Conservation (phyloP, 441 rosid genomes). For the Breynia disticha region DNA sequence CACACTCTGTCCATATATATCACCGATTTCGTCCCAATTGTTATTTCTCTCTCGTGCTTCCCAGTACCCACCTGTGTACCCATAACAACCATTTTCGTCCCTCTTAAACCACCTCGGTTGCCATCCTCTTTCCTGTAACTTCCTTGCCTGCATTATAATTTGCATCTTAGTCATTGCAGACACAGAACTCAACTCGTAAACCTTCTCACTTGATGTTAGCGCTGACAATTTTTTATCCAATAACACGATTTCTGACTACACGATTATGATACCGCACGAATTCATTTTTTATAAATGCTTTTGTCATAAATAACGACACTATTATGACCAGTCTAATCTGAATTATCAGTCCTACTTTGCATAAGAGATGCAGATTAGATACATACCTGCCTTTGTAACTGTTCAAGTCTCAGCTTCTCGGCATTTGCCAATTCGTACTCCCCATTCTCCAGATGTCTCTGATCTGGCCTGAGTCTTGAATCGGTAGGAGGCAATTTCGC, state of each 20-base stretch:
- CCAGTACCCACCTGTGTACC: slow-evolving; percentile 78
- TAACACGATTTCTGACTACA: no score
- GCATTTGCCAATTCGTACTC: slow-evolving; percentile 89
- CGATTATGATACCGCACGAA: no score
- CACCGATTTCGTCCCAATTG: slow-evolving; percentile 50
- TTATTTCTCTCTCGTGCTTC: slow-evolving; percentile 63
- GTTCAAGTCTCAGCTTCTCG: slow-evolving; percentile 90
- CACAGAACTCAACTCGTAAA: no score
- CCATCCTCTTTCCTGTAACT: slow-evolving; percentile 95
- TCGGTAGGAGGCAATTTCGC: slow-evolving; percentile 86
- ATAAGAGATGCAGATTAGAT: background rate
- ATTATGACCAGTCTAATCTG: no score
- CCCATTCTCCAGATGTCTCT: slow-evolving; percentile 84
- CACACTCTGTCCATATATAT: slow-evolving; percentile 57
- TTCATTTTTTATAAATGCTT: no score
- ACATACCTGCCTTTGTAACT: slow-evolving; percentile 88
- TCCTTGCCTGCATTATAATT: slow-evolving; percentile 58
- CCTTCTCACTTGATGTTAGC: no score
- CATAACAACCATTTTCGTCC: slow-evolving; percentile 80
- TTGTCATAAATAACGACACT: no score
- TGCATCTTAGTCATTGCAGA: no score
- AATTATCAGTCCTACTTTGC: background rate
- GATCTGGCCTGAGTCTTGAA: slow-evolving; percentile 95
- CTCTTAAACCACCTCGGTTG: slow-evolving; percentile 82
- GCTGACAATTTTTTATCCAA: no score